Conservation (phyloP, 352 stramenopile species). For the Globisporangium okanoganense region DNA sequence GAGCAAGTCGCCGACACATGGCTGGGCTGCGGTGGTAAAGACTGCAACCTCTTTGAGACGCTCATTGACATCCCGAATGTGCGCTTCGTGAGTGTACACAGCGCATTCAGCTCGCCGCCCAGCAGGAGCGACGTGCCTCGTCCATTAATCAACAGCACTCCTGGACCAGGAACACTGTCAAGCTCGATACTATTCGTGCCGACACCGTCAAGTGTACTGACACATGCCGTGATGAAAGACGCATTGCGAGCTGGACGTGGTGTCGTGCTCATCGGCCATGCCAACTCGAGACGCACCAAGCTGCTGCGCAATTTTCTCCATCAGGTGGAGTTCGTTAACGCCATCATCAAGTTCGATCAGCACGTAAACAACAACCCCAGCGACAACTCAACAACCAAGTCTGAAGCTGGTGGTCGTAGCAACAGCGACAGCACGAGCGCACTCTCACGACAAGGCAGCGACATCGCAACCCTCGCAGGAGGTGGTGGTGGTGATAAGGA, state of each 20-base stretch:
- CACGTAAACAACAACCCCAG: background rate
- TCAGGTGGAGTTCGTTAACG: constrained; percentile 17
- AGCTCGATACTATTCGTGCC: constrained; percentile 34
- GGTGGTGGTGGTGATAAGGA: background rate
- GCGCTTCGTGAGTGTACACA: constrained; percentile 25
- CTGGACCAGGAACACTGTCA: background rate
- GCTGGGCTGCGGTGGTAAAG: constrained; percentile 7
- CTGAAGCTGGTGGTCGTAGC: background rate
- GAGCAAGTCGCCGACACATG: constrained; percentile 26
- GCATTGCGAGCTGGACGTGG: constrained; percentile 31
- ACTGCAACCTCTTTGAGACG: constrained; percentile 41
- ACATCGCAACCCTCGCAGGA: background rate
- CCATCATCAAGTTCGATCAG: background rate
- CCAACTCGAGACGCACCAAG: constrained; percentile 27
- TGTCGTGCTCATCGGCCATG: constrained; percentile 31
- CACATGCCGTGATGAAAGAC: constrained; percentile 39
- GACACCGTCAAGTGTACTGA: constrained; percentile 32
- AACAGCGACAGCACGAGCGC: background rate
- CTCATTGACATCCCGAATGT: constrained; percentile 26
- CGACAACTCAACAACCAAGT: background rate
- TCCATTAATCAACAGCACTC: background rate
- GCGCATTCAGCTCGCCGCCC: background rate
- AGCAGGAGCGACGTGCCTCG: background rate
- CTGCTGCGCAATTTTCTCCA: constrained; percentile 32
- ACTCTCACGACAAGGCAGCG: background rate